Percentiles rank a stretch among this genome's conserved stretches.
These are phyloP conservation scores for Misopates orontium DNA, from an alignment of 257 asterid species.

Conservation along the genomic window DNA sequence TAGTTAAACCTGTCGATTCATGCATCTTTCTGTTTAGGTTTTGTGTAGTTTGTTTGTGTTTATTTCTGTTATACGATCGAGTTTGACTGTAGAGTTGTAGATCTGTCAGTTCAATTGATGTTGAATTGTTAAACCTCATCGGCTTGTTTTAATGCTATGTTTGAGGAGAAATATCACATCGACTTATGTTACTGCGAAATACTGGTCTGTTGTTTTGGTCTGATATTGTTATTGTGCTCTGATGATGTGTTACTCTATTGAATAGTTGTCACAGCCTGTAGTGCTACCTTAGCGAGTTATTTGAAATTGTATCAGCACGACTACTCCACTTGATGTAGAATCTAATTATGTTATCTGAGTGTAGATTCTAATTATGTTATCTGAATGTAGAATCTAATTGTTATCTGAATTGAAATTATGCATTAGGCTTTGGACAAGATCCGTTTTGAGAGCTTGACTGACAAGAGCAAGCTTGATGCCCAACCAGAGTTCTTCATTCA, in stretches of 20 bases:
- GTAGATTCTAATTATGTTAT: too few species aligned
- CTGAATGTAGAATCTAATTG: too few species aligned
- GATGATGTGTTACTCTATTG: too few species aligned
- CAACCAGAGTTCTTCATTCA: conserved; percentile 66
- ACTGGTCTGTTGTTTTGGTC: too few species aligned
- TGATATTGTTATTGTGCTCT: too few species aligned
- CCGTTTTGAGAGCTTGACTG: conserved; percentile 60
- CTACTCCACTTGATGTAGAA: not conserved
- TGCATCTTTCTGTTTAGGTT: not conserved
- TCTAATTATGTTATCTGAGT: too few species aligned
- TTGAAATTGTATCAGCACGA: not conserved
- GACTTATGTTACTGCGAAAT: too few species aligned
- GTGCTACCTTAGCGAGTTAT: not conserved
- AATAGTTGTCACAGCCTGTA: not conserved
- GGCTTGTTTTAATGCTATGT: too few species aligned
- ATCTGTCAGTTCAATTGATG: not conserved
- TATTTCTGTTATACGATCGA: not conserved
- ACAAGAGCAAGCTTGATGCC: conserved; percentile 65
- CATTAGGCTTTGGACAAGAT: conserved; percentile 68
- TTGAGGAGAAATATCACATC: too few species aligned
- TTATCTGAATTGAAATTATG: not conserved
- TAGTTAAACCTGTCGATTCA: too few species aligned
- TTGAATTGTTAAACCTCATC: too few species aligned
- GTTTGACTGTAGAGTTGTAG: not conserved
- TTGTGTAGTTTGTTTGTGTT: not conserved